Percentiles rank a stretch among this genome's conserved stretches.
Conservation (phyloP, 257 asterid species). For the Datura wrightii region DNA sequence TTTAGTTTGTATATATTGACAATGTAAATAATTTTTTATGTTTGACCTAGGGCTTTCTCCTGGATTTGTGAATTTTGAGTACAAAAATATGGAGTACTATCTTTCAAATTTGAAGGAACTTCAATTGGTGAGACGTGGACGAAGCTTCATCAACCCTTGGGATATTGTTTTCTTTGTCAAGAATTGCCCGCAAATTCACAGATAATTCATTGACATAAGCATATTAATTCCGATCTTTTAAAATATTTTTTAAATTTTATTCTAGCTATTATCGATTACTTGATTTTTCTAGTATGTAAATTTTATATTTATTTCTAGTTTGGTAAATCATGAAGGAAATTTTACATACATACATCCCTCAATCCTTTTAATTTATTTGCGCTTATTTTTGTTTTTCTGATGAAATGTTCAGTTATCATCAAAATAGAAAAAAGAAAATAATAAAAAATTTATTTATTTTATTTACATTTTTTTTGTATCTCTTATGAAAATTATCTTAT, state of each 20-base stretch:
- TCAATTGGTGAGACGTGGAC: neutral
- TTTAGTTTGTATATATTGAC: neutral
- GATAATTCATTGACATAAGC: neutral
- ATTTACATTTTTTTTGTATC: neutral
- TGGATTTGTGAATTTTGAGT: neutral
- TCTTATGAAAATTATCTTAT: neutral
- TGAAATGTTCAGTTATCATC: no score
- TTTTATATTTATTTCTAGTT: no score
- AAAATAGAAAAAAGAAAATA: no score
- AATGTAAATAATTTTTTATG: neutral
- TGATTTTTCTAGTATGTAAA: neutral
- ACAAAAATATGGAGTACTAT: neutral
- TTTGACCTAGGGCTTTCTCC: neutral
- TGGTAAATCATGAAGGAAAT: no score
- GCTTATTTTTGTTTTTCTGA: no score
- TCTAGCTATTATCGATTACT: neutral
- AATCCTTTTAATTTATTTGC: no score
- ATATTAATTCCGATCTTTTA: neutral
- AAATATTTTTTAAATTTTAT: neutral
- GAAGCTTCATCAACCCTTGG: no score
- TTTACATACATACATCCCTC: no score
- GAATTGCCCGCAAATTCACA: no score
- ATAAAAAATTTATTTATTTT: no score
- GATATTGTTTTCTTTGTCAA: no score
- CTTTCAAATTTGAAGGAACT: neutral